Evolutionary conservation across 2,329 filamentous ascomycete genomes (phyloP).

Genomic region (Xylaria digitata): DNA sequence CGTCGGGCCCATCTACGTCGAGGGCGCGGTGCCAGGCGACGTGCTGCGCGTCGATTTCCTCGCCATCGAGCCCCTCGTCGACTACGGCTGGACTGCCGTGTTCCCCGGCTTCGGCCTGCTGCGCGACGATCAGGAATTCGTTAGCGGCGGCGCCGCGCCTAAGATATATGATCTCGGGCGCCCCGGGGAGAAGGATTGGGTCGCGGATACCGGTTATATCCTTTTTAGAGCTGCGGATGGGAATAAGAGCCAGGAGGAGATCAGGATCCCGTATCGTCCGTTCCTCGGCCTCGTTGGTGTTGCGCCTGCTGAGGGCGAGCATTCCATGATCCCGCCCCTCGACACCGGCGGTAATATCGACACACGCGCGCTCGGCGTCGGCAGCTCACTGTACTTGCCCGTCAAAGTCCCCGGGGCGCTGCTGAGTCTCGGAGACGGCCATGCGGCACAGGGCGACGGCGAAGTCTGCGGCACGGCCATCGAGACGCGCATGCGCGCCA

Average conservation of each 20-base stretch:
- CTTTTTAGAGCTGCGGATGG: constrained; percentile 49
- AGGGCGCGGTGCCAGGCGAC: constrained; percentile 62
- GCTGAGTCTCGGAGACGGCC: constrained; percentile 66
- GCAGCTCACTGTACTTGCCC: constrained; percentile 56
- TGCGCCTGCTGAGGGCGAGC: constrained; percentile 59
- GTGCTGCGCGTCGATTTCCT: constrained; percentile 63
- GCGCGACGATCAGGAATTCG: constrained; percentile 12
- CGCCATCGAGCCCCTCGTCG: constrained; percentile 54
- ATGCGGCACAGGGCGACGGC: constrained; percentile 44
- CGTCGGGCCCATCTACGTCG: constrained; percentile 62
- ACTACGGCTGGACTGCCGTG: constrained; percentile 66
- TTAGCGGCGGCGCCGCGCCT: neutral
- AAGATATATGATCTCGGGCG: constrained; percentile 58
- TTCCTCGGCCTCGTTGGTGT: constrained; percentile 66
- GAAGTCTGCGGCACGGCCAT: constrained; percentile 66
- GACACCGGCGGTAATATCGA: constrained; percentile 67
- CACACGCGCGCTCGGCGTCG: constrained; percentile 60
- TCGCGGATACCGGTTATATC: constrained; percentile 51
- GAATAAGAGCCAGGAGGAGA: constrained; percentile 50
- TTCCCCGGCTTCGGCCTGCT: constrained; percentile 63
- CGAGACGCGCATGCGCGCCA: constrained; percentile 63
- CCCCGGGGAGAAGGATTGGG: constrained; percentile 61
- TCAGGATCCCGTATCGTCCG: constrained; percentile 61
- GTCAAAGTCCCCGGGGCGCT: constrained; percentile 58
- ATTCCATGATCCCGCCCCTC: constrained; percentile 63